Conservation (phyloP, 2,329 filamentous ascomycete species). For the Stromatinia cepivora region DNA sequence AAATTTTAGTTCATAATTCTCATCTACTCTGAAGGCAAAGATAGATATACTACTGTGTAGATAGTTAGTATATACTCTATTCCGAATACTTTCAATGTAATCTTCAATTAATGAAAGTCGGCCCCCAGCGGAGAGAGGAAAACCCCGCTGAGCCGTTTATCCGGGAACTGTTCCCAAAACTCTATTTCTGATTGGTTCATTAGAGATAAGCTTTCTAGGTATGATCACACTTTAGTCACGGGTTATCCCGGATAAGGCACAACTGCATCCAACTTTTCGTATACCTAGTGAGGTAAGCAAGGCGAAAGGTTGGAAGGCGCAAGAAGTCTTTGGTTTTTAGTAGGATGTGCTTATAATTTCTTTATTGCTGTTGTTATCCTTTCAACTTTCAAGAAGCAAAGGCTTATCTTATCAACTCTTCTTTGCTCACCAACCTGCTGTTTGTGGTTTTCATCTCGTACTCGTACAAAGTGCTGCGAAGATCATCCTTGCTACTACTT, state of each 20-base stretch:
- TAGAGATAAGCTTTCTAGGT: neutral
- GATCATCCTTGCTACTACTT: neutral
- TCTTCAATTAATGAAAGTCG: neutral
- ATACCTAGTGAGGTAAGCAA: constrained; percentile 1
- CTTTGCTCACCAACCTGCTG: neutral
- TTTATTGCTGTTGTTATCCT: neutral
- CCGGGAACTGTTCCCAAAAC: neutral
- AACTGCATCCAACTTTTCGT: neutral
- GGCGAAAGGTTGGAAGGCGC: neutral
- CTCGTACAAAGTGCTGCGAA: constrained; percentile 1
- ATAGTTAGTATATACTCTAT: no score
- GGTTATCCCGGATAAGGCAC: neutral
- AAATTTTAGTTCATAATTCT: no score
- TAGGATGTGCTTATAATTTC: neutral
- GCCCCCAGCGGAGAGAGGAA: neutral
- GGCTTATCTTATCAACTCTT: neutral
- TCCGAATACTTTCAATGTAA: neutral
- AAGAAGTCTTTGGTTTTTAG: neutral
- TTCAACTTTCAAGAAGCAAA: neutral
- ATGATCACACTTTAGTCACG: neutral
- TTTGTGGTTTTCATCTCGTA: neutral
- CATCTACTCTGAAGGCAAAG: no score
- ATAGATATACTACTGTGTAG: no score
- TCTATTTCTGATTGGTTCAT: neutral
- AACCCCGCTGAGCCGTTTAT: constrained; percentile 6